These are phyloP conservation scores for Auricularia sp. DNA, from an alignment of 768 basidiomycete genomes.

Conservation along the genomic window DNA sequence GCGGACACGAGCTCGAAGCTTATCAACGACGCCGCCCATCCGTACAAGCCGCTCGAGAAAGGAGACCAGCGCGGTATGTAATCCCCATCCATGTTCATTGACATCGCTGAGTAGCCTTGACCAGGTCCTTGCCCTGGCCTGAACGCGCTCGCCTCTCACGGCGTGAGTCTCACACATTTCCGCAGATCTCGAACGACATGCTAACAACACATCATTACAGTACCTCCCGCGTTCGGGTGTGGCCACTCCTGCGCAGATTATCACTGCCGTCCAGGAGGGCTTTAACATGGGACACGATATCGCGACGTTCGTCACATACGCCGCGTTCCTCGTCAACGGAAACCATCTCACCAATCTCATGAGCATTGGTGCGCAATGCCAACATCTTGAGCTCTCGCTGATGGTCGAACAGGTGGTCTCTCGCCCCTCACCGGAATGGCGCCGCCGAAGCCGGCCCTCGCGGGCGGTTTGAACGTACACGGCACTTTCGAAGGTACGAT, in stretches of 20 bases:
- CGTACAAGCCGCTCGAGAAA: background rate
- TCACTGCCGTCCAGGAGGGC: slow-evolving; percentile 6
- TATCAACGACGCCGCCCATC: slow-evolving; percentile 4
- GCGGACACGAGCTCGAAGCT: background rate
- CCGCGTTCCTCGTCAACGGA: slow-evolving; percentile 5
- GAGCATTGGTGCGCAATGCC: slow-evolving; percentile 5
- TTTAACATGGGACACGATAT: slow-evolving; percentile 6
- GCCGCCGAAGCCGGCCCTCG: background rate
- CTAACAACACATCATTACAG: background rate
- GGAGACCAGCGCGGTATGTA: slow-evolving; percentile 2
- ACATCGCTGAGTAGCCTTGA: background rate
- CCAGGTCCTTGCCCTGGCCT: slow-evolving; percentile 5
- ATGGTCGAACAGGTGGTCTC: background rate
- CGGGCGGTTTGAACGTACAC: slow-evolving; percentile 4
- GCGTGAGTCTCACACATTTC: background rate
- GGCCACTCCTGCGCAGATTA: slow-evolving; percentile 5
- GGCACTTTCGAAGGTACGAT: slow-evolving; percentile 6
- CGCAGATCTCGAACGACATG: no score
- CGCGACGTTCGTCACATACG: slow-evolving; percentile 3
- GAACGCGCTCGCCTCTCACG: slow-evolving; percentile 5
- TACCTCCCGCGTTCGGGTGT: slow-evolving; percentile 5
- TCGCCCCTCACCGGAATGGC: background rate
- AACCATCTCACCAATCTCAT: slow-evolving; percentile 6
- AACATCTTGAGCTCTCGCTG: background rate
- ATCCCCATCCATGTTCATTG: background rate